A percentile compares a stretch with the other conserved stretches of the same genome.
phyloP scores from a whole-genome alignment of 306 rosid species.

The Rubus idaeus region DNA sequence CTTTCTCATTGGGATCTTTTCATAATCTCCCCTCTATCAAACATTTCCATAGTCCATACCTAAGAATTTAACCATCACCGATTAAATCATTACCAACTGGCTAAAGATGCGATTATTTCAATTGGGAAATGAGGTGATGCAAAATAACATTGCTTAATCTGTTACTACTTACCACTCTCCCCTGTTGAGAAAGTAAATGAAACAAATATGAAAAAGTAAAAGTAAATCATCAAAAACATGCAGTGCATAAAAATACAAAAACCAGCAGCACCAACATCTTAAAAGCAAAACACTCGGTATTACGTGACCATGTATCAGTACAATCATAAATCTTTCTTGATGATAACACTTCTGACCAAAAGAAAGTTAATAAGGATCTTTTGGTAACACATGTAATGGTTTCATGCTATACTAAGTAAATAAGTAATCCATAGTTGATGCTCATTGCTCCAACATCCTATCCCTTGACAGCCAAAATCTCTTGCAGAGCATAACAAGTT shows the following conservation, averaged over 20 bases:
- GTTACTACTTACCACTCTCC: background rate
- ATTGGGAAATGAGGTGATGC: background rate
- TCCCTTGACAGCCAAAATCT: constrained; percentile 32
- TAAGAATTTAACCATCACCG: no score
- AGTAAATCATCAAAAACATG: background rate
- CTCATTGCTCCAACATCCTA: background rate
- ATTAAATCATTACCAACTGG: background rate
- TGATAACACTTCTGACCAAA: constrained; percentile 1
- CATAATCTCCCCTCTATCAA: no score
- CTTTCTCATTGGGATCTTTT: no score
- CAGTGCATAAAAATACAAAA: background rate
- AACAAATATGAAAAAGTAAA: background rate
- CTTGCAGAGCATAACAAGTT: constrained; percentile 45
- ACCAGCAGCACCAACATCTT: background rate
- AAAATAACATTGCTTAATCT: background rate
- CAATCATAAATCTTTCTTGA: background rate
- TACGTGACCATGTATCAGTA: background rate
- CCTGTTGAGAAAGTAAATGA: background rate
- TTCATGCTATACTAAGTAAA: background rate
- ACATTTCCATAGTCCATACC: no score
- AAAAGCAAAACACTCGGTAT: background rate
- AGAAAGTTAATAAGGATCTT: constrained; percentile 5
- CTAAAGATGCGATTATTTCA: background rate
- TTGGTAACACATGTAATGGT: background rate
- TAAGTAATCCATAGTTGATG: background rate